Base-by-base conservation (phyloP, 257 asterid species). In the Gardenia jasminoides region DNA sequence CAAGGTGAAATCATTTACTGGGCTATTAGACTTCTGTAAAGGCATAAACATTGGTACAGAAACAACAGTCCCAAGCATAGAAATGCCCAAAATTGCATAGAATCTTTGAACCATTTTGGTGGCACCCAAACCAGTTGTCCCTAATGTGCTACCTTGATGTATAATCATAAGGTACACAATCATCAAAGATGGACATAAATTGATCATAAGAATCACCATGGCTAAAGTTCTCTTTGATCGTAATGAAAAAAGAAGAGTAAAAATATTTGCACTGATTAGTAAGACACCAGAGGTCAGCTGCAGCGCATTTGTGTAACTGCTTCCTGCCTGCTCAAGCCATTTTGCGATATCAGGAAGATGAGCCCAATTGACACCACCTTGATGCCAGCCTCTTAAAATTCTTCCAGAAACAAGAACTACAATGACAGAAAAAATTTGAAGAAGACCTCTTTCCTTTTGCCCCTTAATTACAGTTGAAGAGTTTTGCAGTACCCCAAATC, bases 291-390 rank as follows among this genome's bases (percentile, higher is more conserved):
- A 90, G 19, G 84, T 71, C 75, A 89, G 81, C 86, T 90, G 98
- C 81, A 92, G 73, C 54, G 85, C 79, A 73, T 85, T 89, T 79
- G 91, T 70, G 74, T 87, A 74, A 58, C 48, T 50, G 62, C 78
- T 26, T 77, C 95, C 97, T n/a, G 84, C 89, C 80, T 88, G 89
- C 79, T 82, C 91, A 50, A 94, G 93, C 86, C 89, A 86, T 79
- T 94, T 94, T 31, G 98, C 87, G 72, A 92, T 90, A 83, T 94
- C 98, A 1, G 96, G 93, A 76, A 92, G 91, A 84, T 92, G 80
- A 85, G 84, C 76, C 98, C 98, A 94, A 89, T 94, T 94, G 88
- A 94, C 97, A 70, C 98, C 98, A 82, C 98, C 98, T 84, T 88
- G 97, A 88, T 94, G 97, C 98, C 98, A 94, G 80, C 94, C 98